These are phyloP conservation scores for Antitrichia curtipendula DNA, from an alignment of 225 moss, liverwort and hornwort species.

Conservation along the genomic window DNA sequence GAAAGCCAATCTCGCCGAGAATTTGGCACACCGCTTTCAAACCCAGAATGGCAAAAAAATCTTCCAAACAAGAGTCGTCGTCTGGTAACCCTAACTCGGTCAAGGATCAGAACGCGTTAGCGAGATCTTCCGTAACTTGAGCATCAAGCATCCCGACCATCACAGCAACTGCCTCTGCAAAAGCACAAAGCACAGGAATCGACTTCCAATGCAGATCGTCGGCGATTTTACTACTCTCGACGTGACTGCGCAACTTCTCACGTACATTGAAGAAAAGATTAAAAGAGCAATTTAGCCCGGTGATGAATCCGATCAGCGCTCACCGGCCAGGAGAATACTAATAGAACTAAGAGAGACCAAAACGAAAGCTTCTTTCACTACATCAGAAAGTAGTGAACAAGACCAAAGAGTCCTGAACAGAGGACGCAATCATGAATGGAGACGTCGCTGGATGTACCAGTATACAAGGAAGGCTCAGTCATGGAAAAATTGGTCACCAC, in stretches of 20 bases:
- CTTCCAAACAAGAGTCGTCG: not conserved
- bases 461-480: not conserved
- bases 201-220: not conserved
- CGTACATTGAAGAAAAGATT: not conserved
- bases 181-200: not conserved
- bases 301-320: not conserved
- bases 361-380: not conserved
- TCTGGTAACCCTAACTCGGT: slow-evolving; percentile 2
- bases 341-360: not conserved
- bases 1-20: not conserved
- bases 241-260: not conserved
- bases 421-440: not conserved
- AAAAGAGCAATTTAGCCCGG: not conserved
- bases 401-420: not conserved
- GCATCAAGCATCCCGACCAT: not conserved
- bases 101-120: not conserved
- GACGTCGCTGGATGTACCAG: not conserved
- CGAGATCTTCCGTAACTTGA: not conserved
- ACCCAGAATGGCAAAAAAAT: not conserved
- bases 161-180: not conserved
- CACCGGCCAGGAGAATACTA: not conserved
- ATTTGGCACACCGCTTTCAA: not conserved
- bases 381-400: not conserved
- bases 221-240: not conserved
- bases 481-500: not conserved